phyloP scores from a whole-genome alignment of 148 eudicot species.

The Rhododendron simsii region DNA sequence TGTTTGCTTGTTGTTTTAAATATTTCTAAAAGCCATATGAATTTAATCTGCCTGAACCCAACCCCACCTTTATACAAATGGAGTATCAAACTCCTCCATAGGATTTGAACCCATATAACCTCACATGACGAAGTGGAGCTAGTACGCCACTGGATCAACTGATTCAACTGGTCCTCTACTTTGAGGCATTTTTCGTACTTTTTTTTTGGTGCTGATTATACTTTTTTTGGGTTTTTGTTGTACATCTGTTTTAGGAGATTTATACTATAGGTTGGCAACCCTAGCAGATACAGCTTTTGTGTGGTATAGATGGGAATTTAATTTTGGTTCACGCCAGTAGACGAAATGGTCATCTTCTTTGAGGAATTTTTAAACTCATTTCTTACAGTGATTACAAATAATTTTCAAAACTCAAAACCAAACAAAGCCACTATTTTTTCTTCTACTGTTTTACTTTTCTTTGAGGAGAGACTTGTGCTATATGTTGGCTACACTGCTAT shows the following conservation, averaged over 20 bases:
- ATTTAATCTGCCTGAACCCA: not conserved
- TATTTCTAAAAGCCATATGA: not conserved
- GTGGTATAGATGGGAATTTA: not conserved
- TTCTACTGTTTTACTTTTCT: not conserved
- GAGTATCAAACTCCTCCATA: not conserved
- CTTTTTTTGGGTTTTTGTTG: not conserved
- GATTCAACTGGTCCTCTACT: not conserved
- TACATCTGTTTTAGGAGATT: not conserved
- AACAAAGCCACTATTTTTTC: not conserved
- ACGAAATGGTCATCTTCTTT: not conserved
- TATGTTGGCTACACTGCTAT: not conserved
- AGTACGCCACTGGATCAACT: not conserved
- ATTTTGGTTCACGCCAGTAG: not conserved
- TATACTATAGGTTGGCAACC: not conserved
- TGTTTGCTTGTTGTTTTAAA: not conserved
- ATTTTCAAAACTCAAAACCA: too few relatives aligned
- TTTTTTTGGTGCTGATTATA: not conserved
- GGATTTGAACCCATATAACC: not conserved
- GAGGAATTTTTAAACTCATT: not conserved
- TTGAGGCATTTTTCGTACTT: not conserved
- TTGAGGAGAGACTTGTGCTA: not conserved
- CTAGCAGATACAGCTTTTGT: not conserved
- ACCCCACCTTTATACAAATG: not conserved
- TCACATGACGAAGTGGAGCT: not conserved
- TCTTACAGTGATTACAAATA: not conserved